These are phyloP conservation scores for Prunus padus DNA, from an alignment of 306 rosid genomes.

Conservation along the genomic window DNA sequence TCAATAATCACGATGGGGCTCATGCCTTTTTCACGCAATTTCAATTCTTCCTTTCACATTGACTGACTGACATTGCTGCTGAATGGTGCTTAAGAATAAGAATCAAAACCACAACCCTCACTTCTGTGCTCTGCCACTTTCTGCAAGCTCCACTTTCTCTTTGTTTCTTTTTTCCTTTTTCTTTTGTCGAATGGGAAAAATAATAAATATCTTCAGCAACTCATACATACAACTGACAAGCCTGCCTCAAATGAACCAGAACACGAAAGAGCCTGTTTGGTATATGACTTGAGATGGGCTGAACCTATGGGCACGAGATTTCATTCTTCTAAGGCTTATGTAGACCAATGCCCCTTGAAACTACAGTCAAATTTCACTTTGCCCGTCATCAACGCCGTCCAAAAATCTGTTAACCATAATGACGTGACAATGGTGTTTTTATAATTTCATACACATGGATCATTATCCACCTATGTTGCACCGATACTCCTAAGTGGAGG, in stretches of 20 bases:
- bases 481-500: no score
- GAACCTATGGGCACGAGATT: not conserved
- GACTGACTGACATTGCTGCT: not conserved
- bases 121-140: not conserved
- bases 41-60: not conserved
- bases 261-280: not conserved
- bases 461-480: no score
- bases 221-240: not conserved
- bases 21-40: not conserved
- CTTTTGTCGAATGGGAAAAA: not conserved
- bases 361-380: no score
- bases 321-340: not conserved
- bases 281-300: not conserved
- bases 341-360: no score
- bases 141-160: not conserved
- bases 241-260: not conserved
- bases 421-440: rapidly evolving
- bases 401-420: no score
- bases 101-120: not conserved
- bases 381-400: rapidly evolving
- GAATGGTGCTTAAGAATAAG: not conserved
- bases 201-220: not conserved
- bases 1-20: no score
- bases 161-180: no score
- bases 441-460: no score